Evolutionary conservation across 1,284 basidiomycete species (phyloP).

Genomic region (Apiotrichum montevideense): DNA sequence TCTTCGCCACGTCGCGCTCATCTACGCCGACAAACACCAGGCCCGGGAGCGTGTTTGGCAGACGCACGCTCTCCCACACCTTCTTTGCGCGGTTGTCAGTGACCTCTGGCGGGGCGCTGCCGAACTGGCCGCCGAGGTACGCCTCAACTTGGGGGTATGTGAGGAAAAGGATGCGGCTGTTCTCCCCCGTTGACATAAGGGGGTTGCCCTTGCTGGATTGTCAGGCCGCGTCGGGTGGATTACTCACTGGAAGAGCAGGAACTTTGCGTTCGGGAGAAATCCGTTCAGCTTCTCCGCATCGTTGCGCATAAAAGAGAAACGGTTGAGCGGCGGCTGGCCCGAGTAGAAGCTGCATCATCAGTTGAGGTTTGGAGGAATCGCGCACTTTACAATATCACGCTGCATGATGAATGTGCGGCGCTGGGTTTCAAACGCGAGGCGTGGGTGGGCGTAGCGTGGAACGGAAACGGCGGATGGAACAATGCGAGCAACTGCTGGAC

Average conservation of each 20-base stretch:
- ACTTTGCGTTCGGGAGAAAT: constrained; percentile 59
- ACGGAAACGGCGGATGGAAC: no score
- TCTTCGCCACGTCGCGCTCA: constrained; percentile 58
- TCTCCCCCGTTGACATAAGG: constrained; percentile 46
- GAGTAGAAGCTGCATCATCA: constrained; percentile 56
- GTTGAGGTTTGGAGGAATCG: not conserved
- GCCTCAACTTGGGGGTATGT: constrained; percentile 60
- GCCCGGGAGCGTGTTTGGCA: constrained; percentile 51
- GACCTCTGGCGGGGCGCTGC: constrained; percentile 20
- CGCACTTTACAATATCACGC: constrained; percentile 46
- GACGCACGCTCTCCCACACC: constrained; percentile 59
- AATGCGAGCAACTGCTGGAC: no score
- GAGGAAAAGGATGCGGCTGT: constrained; percentile 51
- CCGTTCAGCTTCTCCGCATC: constrained; percentile 66
- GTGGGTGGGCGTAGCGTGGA: no score
- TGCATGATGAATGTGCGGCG: not conserved
- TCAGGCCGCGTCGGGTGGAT: not conserved
- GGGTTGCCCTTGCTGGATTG: constrained; percentile 34
- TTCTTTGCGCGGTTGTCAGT: constrained; percentile 18
- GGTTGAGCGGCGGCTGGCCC: constrained; percentile 71
- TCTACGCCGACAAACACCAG: constrained; percentile 73
- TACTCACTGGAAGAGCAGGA: constrained; percentile 61
- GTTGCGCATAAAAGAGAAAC: constrained; percentile 74
- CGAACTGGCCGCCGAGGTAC: constrained; percentile 51
- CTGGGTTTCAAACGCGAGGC: no score